Conservation (phyloP, 2,329 filamentous ascomycete genomes). For the Trichoderma harzianum region DNA sequence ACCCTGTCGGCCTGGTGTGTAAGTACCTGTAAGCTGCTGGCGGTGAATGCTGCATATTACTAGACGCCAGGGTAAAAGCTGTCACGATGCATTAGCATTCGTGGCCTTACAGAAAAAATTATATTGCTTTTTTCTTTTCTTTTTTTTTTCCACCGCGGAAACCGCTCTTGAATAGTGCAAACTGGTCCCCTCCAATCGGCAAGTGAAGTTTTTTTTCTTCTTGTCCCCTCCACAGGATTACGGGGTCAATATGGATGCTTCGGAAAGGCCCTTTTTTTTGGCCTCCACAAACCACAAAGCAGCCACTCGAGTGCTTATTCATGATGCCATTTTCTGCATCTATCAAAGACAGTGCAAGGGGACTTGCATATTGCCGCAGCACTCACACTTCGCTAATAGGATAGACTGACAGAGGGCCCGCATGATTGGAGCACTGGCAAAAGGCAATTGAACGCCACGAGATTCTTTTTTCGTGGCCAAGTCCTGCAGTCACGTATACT, state of each 20-base stretch:
- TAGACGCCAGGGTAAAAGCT: not conserved
- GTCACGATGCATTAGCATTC: not conserved
- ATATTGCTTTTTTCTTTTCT: not conserved
- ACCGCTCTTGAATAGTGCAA: not conserved
- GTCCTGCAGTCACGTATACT: not conserved
- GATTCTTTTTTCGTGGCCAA: not conserved
- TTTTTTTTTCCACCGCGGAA: conserved; percentile 1
- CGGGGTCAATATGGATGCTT: conserved; percentile 8
- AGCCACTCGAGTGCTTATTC: not conserved
- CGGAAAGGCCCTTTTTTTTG: not conserved
- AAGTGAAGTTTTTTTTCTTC: conserved; percentile 1
- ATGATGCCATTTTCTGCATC: not conserved
- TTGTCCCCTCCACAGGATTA: not conserved
- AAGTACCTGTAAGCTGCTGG: not conserved
- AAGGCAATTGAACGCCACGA: not conserved
- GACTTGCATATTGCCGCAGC: not conserved
- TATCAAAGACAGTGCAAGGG: not conserved
- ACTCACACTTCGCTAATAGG: not conserved
- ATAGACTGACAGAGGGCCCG: not conserved
- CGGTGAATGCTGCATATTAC: conserved; percentile 12
- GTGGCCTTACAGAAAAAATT: not conserved
- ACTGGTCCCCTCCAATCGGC: not conserved
- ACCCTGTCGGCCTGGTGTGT: not conserved
- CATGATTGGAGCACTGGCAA: not conserved
- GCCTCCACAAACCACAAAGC: not conserved